Percentiles rank a stretch among this genome's conserved stretches.
phyloP scores from a whole-genome alignment of 805 yeast genomes.

The Cyberlindnera maclurae region DNA sequence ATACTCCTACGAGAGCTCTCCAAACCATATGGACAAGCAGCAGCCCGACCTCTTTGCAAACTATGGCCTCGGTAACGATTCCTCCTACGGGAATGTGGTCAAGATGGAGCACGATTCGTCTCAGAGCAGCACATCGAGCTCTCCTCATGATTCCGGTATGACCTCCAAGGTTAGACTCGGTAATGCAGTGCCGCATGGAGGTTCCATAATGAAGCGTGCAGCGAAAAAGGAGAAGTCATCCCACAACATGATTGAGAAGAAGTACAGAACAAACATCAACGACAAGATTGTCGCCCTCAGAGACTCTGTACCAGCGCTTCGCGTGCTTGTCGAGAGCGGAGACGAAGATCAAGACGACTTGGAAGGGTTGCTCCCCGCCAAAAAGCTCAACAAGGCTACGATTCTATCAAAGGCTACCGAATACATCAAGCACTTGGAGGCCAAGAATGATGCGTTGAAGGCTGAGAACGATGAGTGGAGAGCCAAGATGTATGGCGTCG shows the following conservation, averaged over 20 bases:
- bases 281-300: slow-evolving; percentile 57
- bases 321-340: slow-evolving; percentile 37
- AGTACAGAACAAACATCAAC: slow-evolving; percentile 64
- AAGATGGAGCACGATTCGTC: slow-evolving; percentile 15
- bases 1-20: neutral
- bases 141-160: neutral
- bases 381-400: slow-evolving; percentile 70
- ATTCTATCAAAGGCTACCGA: slow-evolving; percentile 72
- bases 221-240: slow-evolving; percentile 46
- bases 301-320: slow-evolving; percentile 59
- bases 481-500: slow-evolving; percentile 20
- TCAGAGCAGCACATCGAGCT: slow-evolving; percentile 1
- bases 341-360: slow-evolving; percentile 55
- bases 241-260: slow-evolving; percentile 67
- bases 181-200: slow-evolving; percentile 19
- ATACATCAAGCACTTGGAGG: slow-evolving; percentile 66
- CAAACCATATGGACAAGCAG: too few species aligned
- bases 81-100: neutral
- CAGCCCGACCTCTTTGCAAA: too few species aligned
- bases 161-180: slow-evolving; percentile 12
- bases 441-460: slow-evolving; percentile 43
- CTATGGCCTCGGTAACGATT: slow-evolving; percentile 5
- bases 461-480: slow-evolving; percentile 40
- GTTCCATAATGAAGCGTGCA: slow-evolving; percentile 17
- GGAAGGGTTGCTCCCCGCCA: slow-evolving; percentile 73